Percentiles rank a stretch among this genome's conserved stretches.
These are phyloP conservation scores for Silene uniflora DNA, from an alignment of 148 eudicot species.

Conservation along the genomic window DNA sequence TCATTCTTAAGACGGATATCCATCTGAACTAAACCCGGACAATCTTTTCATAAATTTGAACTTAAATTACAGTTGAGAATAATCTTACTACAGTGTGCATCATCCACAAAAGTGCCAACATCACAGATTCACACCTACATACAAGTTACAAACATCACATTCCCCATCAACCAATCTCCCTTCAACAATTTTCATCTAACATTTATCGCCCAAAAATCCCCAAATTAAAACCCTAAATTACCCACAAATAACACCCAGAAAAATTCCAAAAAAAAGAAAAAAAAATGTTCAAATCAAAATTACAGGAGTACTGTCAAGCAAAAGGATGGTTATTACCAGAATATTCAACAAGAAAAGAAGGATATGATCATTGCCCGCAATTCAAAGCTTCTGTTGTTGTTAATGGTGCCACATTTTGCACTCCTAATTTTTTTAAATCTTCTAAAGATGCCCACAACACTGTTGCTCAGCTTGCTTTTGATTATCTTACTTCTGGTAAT, in stretches of 20 bases:
- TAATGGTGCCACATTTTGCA: conserved; percentile 29
- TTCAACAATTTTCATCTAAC: too few relatives aligned
- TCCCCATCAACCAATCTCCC: too few relatives aligned
- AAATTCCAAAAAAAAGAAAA: neutral
- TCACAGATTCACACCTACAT: too few relatives aligned
- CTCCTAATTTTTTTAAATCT: conserved; percentile 26
- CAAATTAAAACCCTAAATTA: too few relatives aligned
- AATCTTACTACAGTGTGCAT: too few relatives aligned
- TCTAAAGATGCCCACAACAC: conserved; percentile 65
- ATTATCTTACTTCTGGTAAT: conserved; percentile 30
- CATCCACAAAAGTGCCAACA: too few relatives aligned
- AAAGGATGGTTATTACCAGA: conserved; percentile 40
- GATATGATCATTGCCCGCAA: conserved; percentile 48
- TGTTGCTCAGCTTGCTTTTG: conserved; percentile 53
- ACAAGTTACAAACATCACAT: too few relatives aligned
- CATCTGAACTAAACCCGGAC: too few relatives aligned
- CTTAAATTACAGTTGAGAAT: too few relatives aligned
- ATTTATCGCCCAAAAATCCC: neutral
- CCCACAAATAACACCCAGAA: too few relatives aligned
- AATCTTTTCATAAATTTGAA: too few relatives aligned
- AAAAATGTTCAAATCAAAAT: conserved; percentile 46
- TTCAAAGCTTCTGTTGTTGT: conserved; percentile 47
- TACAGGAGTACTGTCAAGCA: conserved; percentile 45
- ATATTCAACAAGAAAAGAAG: conserved; percentile 38
- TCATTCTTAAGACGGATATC: too few relatives aligned